These are phyloP conservation scores for Hypoxylon sp. DNA, from an alignment of 2,329 filamentous ascomycete species.

Conservation along the genomic window DNA sequence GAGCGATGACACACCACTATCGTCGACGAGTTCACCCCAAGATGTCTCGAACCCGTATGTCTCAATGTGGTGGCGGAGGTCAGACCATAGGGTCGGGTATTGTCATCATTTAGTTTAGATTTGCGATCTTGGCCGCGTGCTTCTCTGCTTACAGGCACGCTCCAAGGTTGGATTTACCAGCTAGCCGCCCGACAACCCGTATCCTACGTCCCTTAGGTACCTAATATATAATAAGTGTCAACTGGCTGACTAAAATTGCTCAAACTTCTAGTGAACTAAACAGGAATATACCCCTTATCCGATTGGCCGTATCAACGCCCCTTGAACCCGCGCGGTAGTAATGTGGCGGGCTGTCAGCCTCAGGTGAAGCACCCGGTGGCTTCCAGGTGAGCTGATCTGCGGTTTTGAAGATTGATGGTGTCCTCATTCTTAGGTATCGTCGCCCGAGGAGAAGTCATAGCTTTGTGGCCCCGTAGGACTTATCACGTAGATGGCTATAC, in stretches of 20 bases:
- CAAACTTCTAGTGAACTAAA: background rate
- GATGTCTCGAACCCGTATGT: conserved; percentile 1
- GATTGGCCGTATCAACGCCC: conserved; percentile 12
- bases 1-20: conserved; percentile 5
- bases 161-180: background rate
- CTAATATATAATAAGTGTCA: conserved; percentile 24
- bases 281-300: conserved; percentile 6
- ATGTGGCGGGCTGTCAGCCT: conserved; percentile 27
- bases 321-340: conserved; percentile 4
- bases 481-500: background rate
- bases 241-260: conserved; percentile 27
- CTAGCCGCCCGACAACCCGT: conserved; percentile 5
- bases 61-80: background rate
- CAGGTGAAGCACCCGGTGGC: conserved; percentile 19
- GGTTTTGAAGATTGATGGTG: conserved; percentile 4
- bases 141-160: background rate
- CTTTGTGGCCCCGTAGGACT: background rate
- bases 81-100: background rate
- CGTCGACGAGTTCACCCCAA: conserved; percentile 6
- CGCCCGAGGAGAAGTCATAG: background rate
- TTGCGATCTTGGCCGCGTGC: background rate
- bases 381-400: conserved; percentile 1
- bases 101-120: conserved; percentile 3
- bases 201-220: conserved; percentile 10
- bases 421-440: background rate